These are phyloP conservation scores for Lentinula raphanica DNA, from an alignment of 768 basidiomycete genomes.

Conservation along the genomic window DNA sequence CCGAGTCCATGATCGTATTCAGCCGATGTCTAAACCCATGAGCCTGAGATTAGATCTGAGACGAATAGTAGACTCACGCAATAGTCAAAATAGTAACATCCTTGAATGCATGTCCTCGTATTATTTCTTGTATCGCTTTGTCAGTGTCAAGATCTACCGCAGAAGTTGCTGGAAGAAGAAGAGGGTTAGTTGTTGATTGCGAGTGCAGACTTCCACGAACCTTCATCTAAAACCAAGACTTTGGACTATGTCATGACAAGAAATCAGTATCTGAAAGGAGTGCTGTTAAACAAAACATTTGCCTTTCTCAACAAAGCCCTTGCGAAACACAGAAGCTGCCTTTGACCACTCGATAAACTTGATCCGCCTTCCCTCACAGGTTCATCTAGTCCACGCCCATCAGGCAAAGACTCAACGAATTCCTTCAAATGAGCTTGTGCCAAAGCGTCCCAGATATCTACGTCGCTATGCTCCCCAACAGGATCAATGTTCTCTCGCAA, in stretches of 20 bases:
- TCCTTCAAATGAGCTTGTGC: constrained; percentile 70
- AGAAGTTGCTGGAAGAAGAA: constrained; percentile 1
- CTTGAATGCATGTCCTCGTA: constrained; percentile 71
- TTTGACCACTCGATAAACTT: constrained; percentile 80
- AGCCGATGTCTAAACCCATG: constrained; percentile 54
- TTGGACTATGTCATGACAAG: constrained; percentile 48
- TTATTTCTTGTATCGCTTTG: constrained; percentile 81
- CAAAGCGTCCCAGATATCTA: constrained; percentile 83
- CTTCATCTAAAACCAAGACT: constrained; percentile 92
- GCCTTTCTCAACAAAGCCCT: constrained; percentile 77
- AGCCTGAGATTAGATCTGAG: not conserved
- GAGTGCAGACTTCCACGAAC: constrained; percentile 25
- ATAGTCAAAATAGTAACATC: constrained; percentile 83
- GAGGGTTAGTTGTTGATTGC: constrained; percentile 3
- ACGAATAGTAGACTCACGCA: constrained; percentile 47
- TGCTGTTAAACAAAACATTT: constrained; percentile 9
- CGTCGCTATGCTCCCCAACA: constrained; percentile 65
- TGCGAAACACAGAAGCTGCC: constrained; percentile 87
- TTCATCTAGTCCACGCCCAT: constrained; percentile 55
- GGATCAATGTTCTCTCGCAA: constrained; percentile 90
- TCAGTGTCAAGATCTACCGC: constrained; percentile 43
- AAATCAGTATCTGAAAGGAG: no score
- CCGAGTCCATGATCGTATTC: constrained; percentile 80
- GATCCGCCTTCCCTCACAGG: constrained; percentile 72
- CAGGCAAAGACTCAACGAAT: constrained; percentile 61